A percentile compares a stretch with the other conserved stretches of the same genome.
These are phyloP conservation scores for Penicillium cosmopolitanum DNA, from an alignment of 495 filamentous ascomycete genomes.

Conservation along the genomic window DNA sequence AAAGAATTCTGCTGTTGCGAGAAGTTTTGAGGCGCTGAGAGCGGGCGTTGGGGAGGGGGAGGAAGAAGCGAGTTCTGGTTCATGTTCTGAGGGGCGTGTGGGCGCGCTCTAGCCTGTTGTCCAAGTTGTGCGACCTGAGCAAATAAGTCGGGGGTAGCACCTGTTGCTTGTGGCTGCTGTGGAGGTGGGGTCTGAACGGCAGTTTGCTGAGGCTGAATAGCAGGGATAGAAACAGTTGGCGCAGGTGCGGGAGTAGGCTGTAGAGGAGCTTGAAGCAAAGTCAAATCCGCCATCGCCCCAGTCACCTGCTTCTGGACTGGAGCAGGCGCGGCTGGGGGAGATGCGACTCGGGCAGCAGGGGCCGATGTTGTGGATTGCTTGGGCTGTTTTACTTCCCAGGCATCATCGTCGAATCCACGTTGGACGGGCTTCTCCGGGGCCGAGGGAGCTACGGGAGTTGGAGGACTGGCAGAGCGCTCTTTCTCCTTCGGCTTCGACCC, in stretches of 20 bases:
- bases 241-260: slow-evolving; percentile 66
- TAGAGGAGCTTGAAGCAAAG: slow-evolving; percentile 72
- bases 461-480: slow-evolving; percentile 47
- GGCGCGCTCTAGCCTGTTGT: slow-evolving; percentile 67
- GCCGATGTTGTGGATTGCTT: slow-evolving; percentile 54
- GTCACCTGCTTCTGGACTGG: slow-evolving; percentile 58
- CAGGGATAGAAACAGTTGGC: slow-evolving; percentile 29
- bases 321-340: slow-evolving; percentile 44
- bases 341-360: slow-evolving; percentile 33
- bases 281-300: slow-evolving; percentile 78
- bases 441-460: slow-evolving; percentile 44
- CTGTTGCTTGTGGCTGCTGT: slow-evolving; percentile 57
- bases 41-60: slow-evolving; percentile 79
- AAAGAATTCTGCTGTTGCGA: slow-evolving; percentile 73
- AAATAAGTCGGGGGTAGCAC: slow-evolving; percentile 57
- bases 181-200: slow-evolving; percentile 50
- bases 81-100: slow-evolving; percentile 67
- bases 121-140: slow-evolving; percentile 49
- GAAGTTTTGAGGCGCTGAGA: slow-evolving; percentile 87
- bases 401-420: slow-evolving; percentile 91
- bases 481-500: slow-evolving; percentile 44
- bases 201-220: slow-evolving; percentile 51
- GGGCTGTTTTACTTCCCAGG: slow-evolving; percentile 96
- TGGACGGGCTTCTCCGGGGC: slow-evolving; percentile 50
- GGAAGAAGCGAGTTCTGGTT: slow-evolving; percentile 67